Evolutionary conservation across 495 filamentous ascomycete genomes (phyloP), one percentile per base, ranked within the genome.

Genomic region (Friedmanniomyces simplex): DNA sequence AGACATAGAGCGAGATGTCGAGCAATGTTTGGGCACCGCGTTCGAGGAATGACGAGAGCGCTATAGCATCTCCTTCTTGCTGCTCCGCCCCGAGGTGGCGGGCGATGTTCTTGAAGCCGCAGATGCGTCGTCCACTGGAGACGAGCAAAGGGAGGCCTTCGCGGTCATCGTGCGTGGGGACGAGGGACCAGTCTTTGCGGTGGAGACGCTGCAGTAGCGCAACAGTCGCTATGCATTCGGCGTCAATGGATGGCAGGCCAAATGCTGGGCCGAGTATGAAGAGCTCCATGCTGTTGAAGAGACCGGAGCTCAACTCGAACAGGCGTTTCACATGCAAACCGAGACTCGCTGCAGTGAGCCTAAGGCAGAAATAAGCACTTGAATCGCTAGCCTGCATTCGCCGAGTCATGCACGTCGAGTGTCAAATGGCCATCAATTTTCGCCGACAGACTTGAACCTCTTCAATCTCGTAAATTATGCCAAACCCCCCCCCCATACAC

Each of bases 221-320:
- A 64, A 71, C 62, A 84, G 89, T 66, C 80, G 89, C 59, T 73
- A 83, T 49, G 73, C 73, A 96, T 77, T 94, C 87, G 50, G 93
- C 77, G 57, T 96, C 91, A 58, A 96, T 84, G 51, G 91, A 96
- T 11, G 91, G 87, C 39, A 96, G 79, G 26, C 76, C 77, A 69
- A 94, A 94, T 36, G 85, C 90, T 34, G 89, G 87, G 41, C 93
- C 91, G 88, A 88, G 96, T 60, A 96, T 79, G 69, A 16, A 32
- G 24, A 52, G 49, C 49, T 52, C 18, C 49, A 52, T 52, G 39
- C 39, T 43, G 39, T 43, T 43, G 28, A 32, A 3, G 28, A 32
- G 28, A 32, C 4, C 28, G 28, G n/a, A n/a, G n/a, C n/a, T n/a
- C n/a, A n/a, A n/a, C n/a, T n/a, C 28, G 28, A 4, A 4, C 28